These are phyloP conservation scores for Pythium pyrilobum DNA, from an alignment of 352 stramenopile genomes.

Conservation along the genomic window DNA sequence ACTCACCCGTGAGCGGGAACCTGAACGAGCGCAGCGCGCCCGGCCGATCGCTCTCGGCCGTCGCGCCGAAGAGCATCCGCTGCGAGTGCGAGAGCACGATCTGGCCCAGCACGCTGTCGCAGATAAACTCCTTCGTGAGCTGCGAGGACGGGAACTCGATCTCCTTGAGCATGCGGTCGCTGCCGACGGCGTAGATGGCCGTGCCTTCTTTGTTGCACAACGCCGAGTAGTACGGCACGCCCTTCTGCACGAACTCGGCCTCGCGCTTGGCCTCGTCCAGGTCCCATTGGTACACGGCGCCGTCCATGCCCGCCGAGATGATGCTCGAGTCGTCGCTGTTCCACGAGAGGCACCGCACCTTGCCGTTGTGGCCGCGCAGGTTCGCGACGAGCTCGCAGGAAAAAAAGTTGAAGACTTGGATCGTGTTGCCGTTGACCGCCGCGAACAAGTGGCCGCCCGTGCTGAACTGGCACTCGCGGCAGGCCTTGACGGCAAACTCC, in stretches of 20 bases:
- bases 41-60: conserved; percentile 60
- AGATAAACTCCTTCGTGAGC: conserved; percentile 78
- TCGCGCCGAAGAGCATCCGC: conserved; percentile 87
- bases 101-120: conserved; percentile 74
- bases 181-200: conserved; percentile 80
- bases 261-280: conserved; percentile 88
- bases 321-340: conserved; percentile 83
- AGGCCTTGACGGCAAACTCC: conserved; percentile 82
- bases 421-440: conserved; percentile 90
- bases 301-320: conserved; percentile 88
- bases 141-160: conserved; percentile 81
- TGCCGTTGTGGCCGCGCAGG: conserved; percentile 91
- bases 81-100: conserved; percentile 82
- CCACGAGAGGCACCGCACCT: conserved; percentile 87
- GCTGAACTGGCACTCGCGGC: conserved; percentile 77
- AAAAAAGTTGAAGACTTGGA: conserved; percentile 92
- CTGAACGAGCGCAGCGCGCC: conserved; percentile 84
- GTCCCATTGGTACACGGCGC: conserved; percentile 93
- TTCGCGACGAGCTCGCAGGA: conserved; percentile 88
- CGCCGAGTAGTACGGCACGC: conserved; percentile 86
- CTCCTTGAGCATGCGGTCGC: conserved; percentile 88
- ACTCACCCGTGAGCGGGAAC: conserved; percentile 89
- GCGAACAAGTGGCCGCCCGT: conserved; percentile 91
- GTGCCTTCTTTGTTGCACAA: conserved; percentile 80
- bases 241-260: conserved; percentile 92